A percentile compares a stretch with the other conserved stretches of the same genome.
These are phyloP conservation scores for Bauhinia variegata DNA, from an alignment of 306 rosid species.

Conservation along the genomic window DNA sequence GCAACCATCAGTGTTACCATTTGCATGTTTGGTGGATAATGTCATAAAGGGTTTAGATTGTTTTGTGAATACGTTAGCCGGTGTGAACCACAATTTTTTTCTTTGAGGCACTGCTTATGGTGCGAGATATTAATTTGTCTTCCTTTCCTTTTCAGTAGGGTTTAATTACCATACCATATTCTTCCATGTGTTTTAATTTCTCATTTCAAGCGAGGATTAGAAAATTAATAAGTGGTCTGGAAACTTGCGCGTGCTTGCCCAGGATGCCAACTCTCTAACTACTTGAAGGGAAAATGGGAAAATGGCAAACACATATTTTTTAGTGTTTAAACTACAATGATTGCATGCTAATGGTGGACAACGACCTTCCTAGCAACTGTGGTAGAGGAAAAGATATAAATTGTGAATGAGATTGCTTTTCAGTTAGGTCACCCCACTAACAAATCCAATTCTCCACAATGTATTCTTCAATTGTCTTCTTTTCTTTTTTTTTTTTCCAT, in stretches of 20 bases:
- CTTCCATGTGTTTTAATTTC: conserved; percentile 18
- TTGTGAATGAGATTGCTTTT: conserved; percentile 35
- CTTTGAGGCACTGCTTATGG: conserved; percentile 22
- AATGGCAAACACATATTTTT: conserved; percentile 13
- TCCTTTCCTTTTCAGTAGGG: conserved; percentile 32
- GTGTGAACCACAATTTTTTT: conserved; percentile 35
- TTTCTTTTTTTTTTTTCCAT: conserved; percentile 31
- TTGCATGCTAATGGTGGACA: conserved; percentile 37
- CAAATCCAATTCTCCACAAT: conserved; percentile 8
- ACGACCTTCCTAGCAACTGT: conserved; percentile 16
- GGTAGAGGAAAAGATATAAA: conserved; percentile 3
- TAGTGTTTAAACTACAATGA: conserved; percentile 4
- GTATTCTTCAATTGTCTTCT: conserved; percentile 20
- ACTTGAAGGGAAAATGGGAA: conserved; percentile 1
- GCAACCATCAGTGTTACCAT: background rate
- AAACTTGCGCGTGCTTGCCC: conserved; percentile 34
- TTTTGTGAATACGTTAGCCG: conserved; percentile 29
- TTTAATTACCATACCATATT: conserved; percentile 27
- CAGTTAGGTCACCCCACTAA: conserved; percentile 48
- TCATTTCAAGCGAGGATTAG: background rate
- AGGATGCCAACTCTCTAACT: conserved; percentile 3
- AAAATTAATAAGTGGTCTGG: conserved; percentile 35
- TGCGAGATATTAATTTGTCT: background rate
- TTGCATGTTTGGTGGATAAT: conserved; percentile 6
- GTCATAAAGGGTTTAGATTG: conserved; percentile 23